Percentiles rank a stretch among this genome's conserved stretches.
Evolutionary conservation across 768 basidiomycete genomes (phyloP).

Genomic region (Lactifluus subvellereus): DNA sequence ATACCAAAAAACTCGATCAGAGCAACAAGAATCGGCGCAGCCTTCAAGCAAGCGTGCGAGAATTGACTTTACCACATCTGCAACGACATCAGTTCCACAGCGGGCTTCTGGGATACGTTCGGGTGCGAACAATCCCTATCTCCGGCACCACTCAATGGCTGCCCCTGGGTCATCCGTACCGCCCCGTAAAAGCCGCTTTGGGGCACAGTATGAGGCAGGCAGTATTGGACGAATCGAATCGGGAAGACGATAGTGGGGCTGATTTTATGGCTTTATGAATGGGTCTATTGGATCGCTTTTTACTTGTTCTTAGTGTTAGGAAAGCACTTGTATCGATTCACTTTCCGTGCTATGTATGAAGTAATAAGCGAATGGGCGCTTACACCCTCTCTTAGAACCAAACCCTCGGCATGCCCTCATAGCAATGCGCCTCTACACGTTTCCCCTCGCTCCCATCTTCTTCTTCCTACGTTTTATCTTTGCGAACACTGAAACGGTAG

Average conservation of each 20-base stretch:
- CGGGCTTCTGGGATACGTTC: not conserved
- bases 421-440: not conserved
- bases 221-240: constrained; percentile 9
- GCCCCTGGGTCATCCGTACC: constrained; percentile 3
- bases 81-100: constrained; percentile 14
- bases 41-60: constrained; percentile 35
- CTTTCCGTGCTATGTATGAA: too few relatives aligned
- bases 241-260: constrained; percentile 7
- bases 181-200: constrained; percentile 18
- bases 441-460: constrained; percentile 4
- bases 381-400: not conserved
- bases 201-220: constrained; percentile 7
- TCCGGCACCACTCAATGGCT: constrained; percentile 12
- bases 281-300: not conserved
- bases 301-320: not conserved
- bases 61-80: constrained; percentile 40
- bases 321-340: too few relatives aligned
- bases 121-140: constrained; percentile 18
- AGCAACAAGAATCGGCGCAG: constrained; percentile 35
- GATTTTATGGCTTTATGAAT: not conserved
- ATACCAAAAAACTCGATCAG: constrained; percentile 37
- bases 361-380: not conserved
- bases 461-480: not conserved
- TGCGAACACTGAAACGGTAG: not conserved
- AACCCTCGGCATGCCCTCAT: not conserved